A percentile compares a stretch with the other conserved stretches of the same genome.
Conservation (phyloP, 2,329 filamentous ascomycete species). For the Trichoderma sp. region DNA sequence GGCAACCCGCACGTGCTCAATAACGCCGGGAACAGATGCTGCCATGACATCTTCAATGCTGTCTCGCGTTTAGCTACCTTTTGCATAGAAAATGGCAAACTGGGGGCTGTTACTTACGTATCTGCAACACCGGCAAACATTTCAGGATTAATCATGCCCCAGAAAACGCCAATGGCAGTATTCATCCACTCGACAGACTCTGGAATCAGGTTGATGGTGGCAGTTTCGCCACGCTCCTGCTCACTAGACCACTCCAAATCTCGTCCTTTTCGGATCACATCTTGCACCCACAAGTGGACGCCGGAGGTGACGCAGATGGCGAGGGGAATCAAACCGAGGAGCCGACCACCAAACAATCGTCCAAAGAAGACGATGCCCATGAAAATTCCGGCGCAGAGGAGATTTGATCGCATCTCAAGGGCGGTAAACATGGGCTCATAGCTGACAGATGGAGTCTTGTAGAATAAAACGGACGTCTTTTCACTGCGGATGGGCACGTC, state of each 20-base stretch:
- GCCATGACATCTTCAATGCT: constrained; percentile 82
- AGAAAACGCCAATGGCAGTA: constrained; percentile 77
- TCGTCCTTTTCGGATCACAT: constrained; percentile 77
- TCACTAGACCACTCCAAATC: constrained; percentile 89
- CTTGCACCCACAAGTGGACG: constrained; percentile 87
- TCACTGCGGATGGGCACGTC: constrained; percentile 96
- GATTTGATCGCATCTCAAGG: constrained; percentile 73
- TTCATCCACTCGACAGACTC: constrained; percentile 98
- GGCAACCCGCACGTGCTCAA: constrained; percentile 92
- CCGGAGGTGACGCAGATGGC: constrained; percentile 71
- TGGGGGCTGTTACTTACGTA: constrained; percentile 49
- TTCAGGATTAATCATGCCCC: constrained; percentile 91
- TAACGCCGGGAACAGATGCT: constrained; percentile 84
- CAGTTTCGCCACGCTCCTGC: constrained; percentile 79
- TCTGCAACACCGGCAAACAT: constrained; percentile 94
- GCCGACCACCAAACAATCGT: constrained; percentile 73
- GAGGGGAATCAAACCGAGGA: constrained; percentile 76
- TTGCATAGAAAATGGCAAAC: neutral
- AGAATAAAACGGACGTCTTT: constrained; percentile 94
- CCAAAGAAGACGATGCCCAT: constrained; percentile 75
- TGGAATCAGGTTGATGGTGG: constrained; percentile 84
- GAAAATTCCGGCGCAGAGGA: constrained; percentile 70
- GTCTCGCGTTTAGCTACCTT: neutral
- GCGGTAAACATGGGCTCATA: constrained; percentile 84
- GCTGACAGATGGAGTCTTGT: constrained; percentile 86